Evolutionary conservation across 2,329 filamentous ascomycete species (phyloP).

Genomic region (Scedosporium boydii): DNA sequence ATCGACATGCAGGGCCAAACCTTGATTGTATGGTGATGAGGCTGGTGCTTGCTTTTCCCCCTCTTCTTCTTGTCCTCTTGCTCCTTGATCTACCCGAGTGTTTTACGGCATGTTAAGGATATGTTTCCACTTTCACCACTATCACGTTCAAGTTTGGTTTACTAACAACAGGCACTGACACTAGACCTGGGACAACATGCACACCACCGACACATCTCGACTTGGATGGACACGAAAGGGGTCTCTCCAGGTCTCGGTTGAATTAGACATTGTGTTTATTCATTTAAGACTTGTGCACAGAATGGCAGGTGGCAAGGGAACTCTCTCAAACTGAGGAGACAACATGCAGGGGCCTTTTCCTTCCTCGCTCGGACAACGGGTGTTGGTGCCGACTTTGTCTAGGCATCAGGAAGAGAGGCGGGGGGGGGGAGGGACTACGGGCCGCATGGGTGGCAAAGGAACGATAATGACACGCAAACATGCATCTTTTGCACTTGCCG

Average conservation of each 20-base stretch:
- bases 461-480: background rate
- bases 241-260: background rate
- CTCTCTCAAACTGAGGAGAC: background rate
- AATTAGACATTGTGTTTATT: background rate
- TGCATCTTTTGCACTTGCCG: background rate
- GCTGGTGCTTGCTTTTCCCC: background rate
- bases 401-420: background rate
- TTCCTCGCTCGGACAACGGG: background rate
- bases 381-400: background rate
- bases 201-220: background rate
- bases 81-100: background rate
- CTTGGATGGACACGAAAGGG: background rate
- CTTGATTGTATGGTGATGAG: background rate
- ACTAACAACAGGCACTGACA: background rate
- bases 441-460: background rate
- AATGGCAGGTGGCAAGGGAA: background rate
- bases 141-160: too few species aligned
- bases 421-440: too few species aligned
- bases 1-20: background rate
- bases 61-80: background rate
- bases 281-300: background rate
- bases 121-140: background rate
- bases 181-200: background rate
- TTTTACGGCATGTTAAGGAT: background rate
- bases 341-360: background rate